Evolutionary conservation across 139 green algal genomes (phyloP).

Genomic region (Diplosphaera chodatii): DNA sequence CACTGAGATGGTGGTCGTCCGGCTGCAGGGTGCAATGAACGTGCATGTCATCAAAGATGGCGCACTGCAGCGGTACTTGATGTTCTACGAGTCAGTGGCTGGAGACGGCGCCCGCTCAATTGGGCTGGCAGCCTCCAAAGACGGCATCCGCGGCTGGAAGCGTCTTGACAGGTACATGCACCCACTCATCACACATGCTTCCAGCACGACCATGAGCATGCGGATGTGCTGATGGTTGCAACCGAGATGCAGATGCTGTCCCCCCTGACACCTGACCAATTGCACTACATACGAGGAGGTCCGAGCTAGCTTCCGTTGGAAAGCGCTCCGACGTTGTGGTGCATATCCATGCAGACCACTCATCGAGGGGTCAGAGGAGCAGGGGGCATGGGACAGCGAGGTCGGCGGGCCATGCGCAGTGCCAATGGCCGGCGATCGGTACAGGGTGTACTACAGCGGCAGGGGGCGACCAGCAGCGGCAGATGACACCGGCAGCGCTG

Average conservation of each 20-base stretch:
- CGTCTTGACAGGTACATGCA: constrained; percentile 21
- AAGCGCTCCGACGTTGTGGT: too few species aligned
- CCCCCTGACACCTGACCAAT: too few species aligned
- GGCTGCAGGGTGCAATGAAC: not conserved
- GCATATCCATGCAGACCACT: constrained; percentile 26
- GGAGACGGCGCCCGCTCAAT: constrained; percentile 57
- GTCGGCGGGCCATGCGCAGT: constrained; percentile 77
- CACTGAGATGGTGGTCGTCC: too few species aligned
- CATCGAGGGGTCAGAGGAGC: constrained; percentile 6
- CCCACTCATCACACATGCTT: too few species aligned
- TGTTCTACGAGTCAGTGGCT: constrained; percentile 87
- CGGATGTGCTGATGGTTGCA: too few species aligned
- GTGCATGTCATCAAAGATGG: not conserved
- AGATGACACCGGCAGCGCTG: too few species aligned
- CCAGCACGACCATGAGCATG: too few species aligned
- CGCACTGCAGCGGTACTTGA: constrained; percentile 54
- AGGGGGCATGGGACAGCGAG: constrained; percentile 67
- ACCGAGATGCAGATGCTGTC: too few species aligned
- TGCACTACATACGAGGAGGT: too few species aligned
- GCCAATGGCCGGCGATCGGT: constrained; percentile 67
- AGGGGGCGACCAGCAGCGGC: not conserved
- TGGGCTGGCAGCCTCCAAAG: constrained; percentile 63
- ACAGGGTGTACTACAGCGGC: constrained; percentile 80
- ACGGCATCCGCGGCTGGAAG: constrained; percentile 59
- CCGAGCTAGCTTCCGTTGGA: too few species aligned